Evolutionary conservation across 2,329 filamentous ascomycete species (phyloP).

Genomic region (Nigrospora osmanthi): DNA sequence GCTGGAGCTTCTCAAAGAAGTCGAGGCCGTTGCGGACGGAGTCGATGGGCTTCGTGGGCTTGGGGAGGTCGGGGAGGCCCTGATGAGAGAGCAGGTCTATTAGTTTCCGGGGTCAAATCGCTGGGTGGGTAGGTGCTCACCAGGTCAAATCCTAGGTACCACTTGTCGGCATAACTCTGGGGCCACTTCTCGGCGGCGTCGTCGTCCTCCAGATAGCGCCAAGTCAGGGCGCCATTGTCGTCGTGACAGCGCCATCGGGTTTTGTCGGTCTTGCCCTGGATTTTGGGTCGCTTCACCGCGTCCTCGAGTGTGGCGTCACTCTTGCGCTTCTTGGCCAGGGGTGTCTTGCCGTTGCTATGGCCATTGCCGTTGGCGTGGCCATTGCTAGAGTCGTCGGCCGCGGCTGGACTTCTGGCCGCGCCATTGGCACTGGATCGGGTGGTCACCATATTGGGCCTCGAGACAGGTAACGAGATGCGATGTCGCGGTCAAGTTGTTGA

Average conservation of each 20-base stretch:
- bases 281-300: constrained; percentile 33
- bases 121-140: constrained; percentile 36
- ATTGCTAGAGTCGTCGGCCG: not conserved
- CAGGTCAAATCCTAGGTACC: constrained; percentile 70
- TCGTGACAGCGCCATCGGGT: constrained; percentile 78
- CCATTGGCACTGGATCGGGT: constrained; percentile 19
- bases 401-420: constrained; percentile 6
- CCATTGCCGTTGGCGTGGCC: constrained; percentile 3
- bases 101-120: too few species aligned
- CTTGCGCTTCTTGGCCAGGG: constrained; percentile 31
- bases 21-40: constrained; percentile 73
- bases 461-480: too few species aligned
- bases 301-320: constrained; percentile 24
- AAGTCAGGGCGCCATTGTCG: constrained; percentile 80
- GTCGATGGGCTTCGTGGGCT: constrained; percentile 65
- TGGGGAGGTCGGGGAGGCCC: constrained; percentile 66
- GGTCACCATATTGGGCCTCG: constrained; percentile 16
- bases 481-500: too few species aligned
- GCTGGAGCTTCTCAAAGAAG: constrained; percentile 86
- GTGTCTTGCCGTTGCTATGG: not conserved
- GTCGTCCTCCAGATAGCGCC: constrained; percentile 80
- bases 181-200: constrained; percentile 71
- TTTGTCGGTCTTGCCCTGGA: constrained; percentile 63
- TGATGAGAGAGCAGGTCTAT: constrained; percentile 24
- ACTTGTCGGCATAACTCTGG: constrained; percentile 83